A percentile compares a stretch with the other conserved stretches of the same genome.
Evolutionary conservation across 345 rosid species (phyloP).

Genomic region (Rhodamnia argentea): DNA sequence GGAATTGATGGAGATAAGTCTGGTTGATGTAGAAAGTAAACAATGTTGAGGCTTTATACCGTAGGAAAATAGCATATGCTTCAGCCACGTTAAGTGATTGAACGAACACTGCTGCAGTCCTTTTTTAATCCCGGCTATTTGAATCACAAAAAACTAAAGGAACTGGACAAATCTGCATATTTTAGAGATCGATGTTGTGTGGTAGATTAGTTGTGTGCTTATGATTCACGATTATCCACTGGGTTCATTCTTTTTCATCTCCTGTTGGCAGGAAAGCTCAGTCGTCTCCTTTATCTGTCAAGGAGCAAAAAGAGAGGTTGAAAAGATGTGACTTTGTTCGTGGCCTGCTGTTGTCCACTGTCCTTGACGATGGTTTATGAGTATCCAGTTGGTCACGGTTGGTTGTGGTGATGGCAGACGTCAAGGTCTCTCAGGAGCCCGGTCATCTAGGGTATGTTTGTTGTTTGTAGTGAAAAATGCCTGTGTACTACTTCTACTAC

Average conservation of each 20-base stretch:
- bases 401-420: background rate
- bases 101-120: background rate
- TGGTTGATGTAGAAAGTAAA: background rate
- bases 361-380: constrained; percentile 53
- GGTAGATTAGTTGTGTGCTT: background rate
- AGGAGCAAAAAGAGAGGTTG: constrained; percentile 71
- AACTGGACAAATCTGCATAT: background rate
- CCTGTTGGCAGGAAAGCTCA: constrained; percentile 28
- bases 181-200: background rate
- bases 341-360: constrained; percentile 62
- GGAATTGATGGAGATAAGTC: background rate
- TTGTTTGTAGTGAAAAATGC: constrained; percentile 7
- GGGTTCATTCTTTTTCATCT: background rate
- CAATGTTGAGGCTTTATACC: background rate
- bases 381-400: constrained; percentile 2
- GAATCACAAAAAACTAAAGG: background rate
- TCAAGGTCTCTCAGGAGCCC: background rate
- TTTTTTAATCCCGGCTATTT: background rate
- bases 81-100: background rate
- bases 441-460: constrained; percentile 6
- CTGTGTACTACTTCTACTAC: constrained; percentile 4
- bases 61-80: background rate
- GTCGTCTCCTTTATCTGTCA: constrained; percentile 43
- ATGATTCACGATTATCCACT: background rate
- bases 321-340: constrained; percentile 58